These are phyloP conservation scores for Penicillium odoratum DNA, from an alignment of 495 filamentous ascomycete species.

Conservation along the genomic window DNA sequence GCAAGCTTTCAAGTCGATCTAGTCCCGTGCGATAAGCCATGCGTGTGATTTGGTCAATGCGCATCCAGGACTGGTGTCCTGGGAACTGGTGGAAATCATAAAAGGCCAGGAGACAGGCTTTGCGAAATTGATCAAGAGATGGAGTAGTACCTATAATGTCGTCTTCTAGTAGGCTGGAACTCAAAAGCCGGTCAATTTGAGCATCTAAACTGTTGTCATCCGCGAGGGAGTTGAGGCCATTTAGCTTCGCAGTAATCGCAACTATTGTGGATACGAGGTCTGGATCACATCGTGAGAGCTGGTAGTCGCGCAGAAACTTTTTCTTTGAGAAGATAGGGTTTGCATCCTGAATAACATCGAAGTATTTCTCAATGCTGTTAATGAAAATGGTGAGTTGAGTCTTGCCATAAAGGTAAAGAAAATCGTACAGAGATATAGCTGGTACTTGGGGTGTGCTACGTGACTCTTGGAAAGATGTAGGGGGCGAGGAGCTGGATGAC, in stretches of 20 bases:
- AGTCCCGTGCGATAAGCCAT: constrained; percentile 32
- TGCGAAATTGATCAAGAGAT: constrained; percentile 30
- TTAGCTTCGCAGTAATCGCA: constrained; percentile 26
- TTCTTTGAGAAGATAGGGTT: constrained; percentile 30
- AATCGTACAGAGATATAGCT: not conserved
- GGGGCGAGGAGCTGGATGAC: not conserved
- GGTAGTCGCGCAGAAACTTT: constrained; percentile 24
- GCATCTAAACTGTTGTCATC: constrained; percentile 9
- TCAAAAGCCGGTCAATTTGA: constrained; percentile 5
- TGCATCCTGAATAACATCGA: constrained; percentile 28
- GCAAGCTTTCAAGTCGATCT: constrained; percentile 17
- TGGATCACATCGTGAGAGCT: constrained; percentile 12
- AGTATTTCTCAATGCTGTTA: constrained; percentile 7
- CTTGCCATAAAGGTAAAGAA: not conserved
- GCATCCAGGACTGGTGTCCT: constrained; percentile 32
- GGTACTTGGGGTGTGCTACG: not conserved
- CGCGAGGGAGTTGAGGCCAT: constrained; percentile 10
- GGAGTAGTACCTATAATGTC: constrained; percentile 18
- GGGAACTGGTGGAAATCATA: constrained; percentile 41
- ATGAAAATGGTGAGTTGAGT: not conserved
- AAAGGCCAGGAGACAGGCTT: constrained; percentile 37
- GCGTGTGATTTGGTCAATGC: constrained; percentile 34
- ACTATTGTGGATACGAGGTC: constrained; percentile 26
- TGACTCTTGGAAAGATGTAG: not conserved
- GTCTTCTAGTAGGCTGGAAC: constrained; percentile 18